Conservation (phyloP, 2,329 filamentous ascomycete species). For the Penicillium janthinellum region DNA sequence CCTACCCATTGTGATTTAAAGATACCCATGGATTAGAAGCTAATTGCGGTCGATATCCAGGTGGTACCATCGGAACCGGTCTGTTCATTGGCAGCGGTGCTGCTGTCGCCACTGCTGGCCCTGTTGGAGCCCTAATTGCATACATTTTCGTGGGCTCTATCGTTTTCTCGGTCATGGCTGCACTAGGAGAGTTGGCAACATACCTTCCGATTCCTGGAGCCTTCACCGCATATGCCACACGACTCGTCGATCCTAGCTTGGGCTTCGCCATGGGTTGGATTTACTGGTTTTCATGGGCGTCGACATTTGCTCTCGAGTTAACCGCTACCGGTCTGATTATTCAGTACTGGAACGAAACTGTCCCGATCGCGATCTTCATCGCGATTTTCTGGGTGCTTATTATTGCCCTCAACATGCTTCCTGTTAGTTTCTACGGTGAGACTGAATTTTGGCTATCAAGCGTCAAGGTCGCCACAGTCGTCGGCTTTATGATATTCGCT, state of each 20-base stretch:
- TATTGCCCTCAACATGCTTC: slow-evolving; percentile 68
- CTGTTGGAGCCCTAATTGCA: slow-evolving; percentile 67
- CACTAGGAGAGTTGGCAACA: slow-evolving; percentile 69
- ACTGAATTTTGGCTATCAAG: slow-evolving; percentile 77
- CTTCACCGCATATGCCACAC: slow-evolving; percentile 74
- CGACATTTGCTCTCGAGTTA: slow-evolving; percentile 64
- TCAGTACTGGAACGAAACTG: slow-evolving; percentile 67
- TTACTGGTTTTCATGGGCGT: slow-evolving; percentile 65
- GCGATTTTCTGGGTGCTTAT: slow-evolving; percentile 72
- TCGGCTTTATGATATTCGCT: slow-evolving; percentile 36
- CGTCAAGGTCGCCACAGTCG: slow-evolving; percentile 63
- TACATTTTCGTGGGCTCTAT: slow-evolving; percentile 71
- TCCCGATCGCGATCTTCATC: slow-evolving; percentile 73
- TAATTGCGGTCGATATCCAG: slow-evolving; percentile 26
- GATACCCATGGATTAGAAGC: not conserved
- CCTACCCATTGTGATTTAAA: not conserved
- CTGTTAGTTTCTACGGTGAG: slow-evolving; percentile 73
- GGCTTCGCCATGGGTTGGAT: slow-evolving; percentile 82
- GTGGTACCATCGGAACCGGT: slow-evolving; percentile 71
- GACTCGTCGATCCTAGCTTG: slow-evolving; percentile 71
- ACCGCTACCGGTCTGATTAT: slow-evolving; percentile 74
- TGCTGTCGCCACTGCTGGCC: slow-evolving; percentile 65
- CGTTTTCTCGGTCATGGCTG: slow-evolving; percentile 74
- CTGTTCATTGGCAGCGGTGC: slow-evolving; percentile 69
- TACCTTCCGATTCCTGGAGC: slow-evolving; percentile 76